phyloP scores from a whole-genome alignment of 805 yeast species.

The Isabelozyma heimii region DNA sequence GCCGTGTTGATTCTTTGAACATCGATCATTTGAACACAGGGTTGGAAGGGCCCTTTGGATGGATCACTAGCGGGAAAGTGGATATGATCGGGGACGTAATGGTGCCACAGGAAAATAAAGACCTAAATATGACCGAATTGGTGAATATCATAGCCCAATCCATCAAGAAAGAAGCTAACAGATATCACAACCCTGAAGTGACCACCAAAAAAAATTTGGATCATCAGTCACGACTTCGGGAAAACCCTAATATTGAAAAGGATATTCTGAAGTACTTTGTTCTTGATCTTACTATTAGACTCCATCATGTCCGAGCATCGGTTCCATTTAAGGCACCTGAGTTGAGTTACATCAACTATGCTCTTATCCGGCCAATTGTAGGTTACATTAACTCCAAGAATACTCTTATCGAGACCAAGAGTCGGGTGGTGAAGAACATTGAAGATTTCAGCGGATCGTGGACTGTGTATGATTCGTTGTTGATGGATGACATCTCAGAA shows the following conservation, averaged over 20 bases:
- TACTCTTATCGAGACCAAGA: slow-evolving; percentile 83
- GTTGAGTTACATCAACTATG: slow-evolving; percentile 86
- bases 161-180: slow-evolving; percentile 47
- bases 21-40: slow-evolving; percentile 91
- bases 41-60: slow-evolving; percentile 91
- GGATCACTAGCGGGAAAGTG: slow-evolving; percentile 91
- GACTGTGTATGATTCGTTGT: slow-evolving; percentile 87
- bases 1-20: slow-evolving; percentile 80
- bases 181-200: slow-evolving; percentile 34
- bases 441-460: slow-evolving; percentile 92
- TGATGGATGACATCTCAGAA: slow-evolving; percentile 88
- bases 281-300: slow-evolving; percentile 73
- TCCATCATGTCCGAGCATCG: slow-evolving; percentile 83
- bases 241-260: slow-evolving; percentile 15
- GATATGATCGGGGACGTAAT: slow-evolving; percentile 91
- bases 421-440: slow-evolving; percentile 74
- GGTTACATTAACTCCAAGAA: slow-evolving; percentile 90
- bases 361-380: slow-evolving; percentile 89
- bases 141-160: slow-evolving; percentile 46
- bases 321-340: slow-evolving; percentile 89
- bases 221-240: slow-evolving; percentile 26
- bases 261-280: slow-evolving; percentile 59
- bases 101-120: slow-evolving; percentile 66
- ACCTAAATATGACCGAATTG: slow-evolving; percentile 47
- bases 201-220: slow-evolving; percentile 10